phyloP scores from a whole-genome alignment of 495 filamentous ascomycete species.

The Aspergillus wentii region DNA sequence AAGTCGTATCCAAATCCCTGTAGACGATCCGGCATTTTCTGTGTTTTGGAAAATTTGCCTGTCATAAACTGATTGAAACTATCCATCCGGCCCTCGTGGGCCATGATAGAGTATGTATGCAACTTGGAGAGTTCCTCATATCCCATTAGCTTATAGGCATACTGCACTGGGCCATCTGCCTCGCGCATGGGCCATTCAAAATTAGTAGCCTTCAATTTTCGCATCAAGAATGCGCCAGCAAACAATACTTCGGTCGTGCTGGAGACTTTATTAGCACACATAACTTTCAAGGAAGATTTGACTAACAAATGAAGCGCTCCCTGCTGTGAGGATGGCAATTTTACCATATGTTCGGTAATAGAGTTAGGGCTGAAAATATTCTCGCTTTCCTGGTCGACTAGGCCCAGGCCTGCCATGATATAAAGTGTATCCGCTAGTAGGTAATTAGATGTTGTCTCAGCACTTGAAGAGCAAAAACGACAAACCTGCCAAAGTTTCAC shows the following conservation, averaged over 20 bases:
- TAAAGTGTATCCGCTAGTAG: conserved; percentile 31
- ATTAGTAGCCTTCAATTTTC: conserved; percentile 26
- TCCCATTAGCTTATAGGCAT: conserved; percentile 30
- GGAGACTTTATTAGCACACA: neutral
- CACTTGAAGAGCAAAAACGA: neutral
- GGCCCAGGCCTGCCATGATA: conserved; percentile 30
- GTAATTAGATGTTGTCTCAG: conserved; percentile 1
- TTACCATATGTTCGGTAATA: conserved; percentile 28
- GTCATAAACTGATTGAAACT: conserved; percentile 40
- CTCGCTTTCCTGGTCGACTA: conserved; percentile 24
- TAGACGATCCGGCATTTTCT: conserved; percentile 25
- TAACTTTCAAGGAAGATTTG: neutral
- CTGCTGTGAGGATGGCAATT: conserved; percentile 30
- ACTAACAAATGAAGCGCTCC: conserved; percentile 36
- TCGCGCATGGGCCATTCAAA: conserved; percentile 34
- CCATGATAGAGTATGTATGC: conserved; percentile 37
- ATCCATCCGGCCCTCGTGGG: conserved; percentile 30
- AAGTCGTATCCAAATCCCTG: conserved; percentile 24
- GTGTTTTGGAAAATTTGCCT: conserved; percentile 30
- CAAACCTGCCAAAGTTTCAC: conserved; percentile 19
- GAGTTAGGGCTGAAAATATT: conserved; percentile 24
- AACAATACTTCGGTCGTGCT: conserved; percentile 35
- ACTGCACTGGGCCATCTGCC: conserved; percentile 27
- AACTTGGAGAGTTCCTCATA: conserved; percentile 19
- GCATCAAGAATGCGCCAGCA: conserved; percentile 30